Evolutionary conservation across 2,329 filamentous ascomycete genomes (phyloP).

Genomic region (Catunica adiposa): DNA sequence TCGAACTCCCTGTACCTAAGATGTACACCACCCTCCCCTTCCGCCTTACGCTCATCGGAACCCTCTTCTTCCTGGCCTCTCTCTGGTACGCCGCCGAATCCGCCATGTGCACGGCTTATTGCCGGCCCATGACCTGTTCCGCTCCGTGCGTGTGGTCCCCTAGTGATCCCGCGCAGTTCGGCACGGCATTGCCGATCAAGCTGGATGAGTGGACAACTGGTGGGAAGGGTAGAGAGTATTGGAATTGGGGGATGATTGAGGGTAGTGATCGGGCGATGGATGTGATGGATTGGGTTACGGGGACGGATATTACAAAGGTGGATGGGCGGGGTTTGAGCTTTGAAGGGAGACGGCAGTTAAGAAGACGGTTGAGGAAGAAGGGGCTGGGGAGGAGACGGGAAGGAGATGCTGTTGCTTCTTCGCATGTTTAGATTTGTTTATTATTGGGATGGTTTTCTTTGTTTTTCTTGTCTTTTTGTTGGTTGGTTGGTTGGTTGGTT

Average conservation of each 20-base stretch:
- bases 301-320: conserved; percentile 28
- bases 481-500: not conserved
- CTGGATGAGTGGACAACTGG: conserved; percentile 44
- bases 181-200: conserved; percentile 43
- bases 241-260: conserved; percentile 26
- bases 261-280: conserved; percentile 33
- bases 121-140: conserved; percentile 35
- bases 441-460: not conserved
- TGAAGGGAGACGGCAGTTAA: conserved; percentile 31
- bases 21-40: conserved; percentile 31
- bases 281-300: conserved; percentile 27
- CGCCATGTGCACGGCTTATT: conserved; percentile 36
- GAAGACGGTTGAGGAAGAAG: conserved; percentile 32
- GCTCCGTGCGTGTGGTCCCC: conserved; percentile 37
- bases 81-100: conserved; percentile 41
- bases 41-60: conserved; percentile 32
- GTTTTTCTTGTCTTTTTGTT: conserved; percentile 1
- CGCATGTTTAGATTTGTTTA: not conserved
- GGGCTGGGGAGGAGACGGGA: not conserved
- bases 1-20: conserved; percentile 30
- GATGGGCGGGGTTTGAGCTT: conserved; percentile 19
- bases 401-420: not conserved
- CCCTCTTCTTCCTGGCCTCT: conserved; percentile 27
- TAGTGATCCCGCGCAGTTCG: conserved; percentile 41
- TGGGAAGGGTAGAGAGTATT: conserved; percentile 29